Base-by-base conservation (phyloP, 805 yeast species). In the Ogataea methanolica region DNA sequence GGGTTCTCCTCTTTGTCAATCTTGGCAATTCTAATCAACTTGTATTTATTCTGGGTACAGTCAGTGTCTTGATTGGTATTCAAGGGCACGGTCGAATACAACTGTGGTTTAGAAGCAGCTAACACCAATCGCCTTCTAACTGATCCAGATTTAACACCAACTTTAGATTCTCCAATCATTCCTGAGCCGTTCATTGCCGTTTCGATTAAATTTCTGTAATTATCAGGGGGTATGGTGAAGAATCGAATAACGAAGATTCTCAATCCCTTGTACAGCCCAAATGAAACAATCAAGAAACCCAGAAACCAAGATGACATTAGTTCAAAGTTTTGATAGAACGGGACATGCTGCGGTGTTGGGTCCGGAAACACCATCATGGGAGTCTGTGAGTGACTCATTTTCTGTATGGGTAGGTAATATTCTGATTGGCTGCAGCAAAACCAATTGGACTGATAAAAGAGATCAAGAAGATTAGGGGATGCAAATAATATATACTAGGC, bases 51-150 rank as follows among this genome's bases (percentile, higher is more conserved):
- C 23, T 52, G 47, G 6, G 52, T 43, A 6, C 46, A 36, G 33
- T 60, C 55, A 2, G 51, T 43, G 23, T 49, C 54, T 5, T 52
- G 49, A 22, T 48, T 42, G 1, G 57, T 50, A 45, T 56, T 58
- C 36, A 66, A 53, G 17, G 66, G 66, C 51, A 65, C 50, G 5
- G 71, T 68, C n/a, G 70, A 64, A 46, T 67, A 63, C 31, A 55
- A 47, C 26, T 58, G 59, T 14, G 73, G 72, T 42, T 57, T 60
- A 12, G 40, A 37, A 14, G 63, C 51, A 4, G 65, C 72, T 33
- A 67, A 45, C 11, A 68, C 55, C 16, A 68, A 44, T 33, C 73
- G 43, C 42, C 72, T 50, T 41, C 71, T 48, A 22, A 55, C 45
- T 2, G 70, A 51, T 7, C 59, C 64, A 33, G 42, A 43, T 41